phyloP scores from a whole-genome alignment of 176 grass and related monocot genomes.

The Phyllostachys edulis region DNA sequence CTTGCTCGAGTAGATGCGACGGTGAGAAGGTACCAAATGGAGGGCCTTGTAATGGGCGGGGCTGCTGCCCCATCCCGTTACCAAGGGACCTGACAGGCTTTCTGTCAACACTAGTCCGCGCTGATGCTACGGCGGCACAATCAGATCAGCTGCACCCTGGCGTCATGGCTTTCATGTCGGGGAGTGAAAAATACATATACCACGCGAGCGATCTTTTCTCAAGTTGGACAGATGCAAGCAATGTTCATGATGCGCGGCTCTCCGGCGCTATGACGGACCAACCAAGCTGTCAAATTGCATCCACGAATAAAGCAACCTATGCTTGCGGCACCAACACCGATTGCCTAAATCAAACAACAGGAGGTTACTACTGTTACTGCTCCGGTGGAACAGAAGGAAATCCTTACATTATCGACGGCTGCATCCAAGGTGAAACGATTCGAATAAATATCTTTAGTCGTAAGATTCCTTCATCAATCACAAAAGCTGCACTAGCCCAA shows the following conservation, averaged over 20 bases:
- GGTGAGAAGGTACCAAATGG: neutral
- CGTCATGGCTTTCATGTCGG: neutral
- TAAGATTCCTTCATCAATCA: no score
- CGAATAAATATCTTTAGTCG: no score
- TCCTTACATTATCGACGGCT: neutral
- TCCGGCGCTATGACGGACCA: neutral
- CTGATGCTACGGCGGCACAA: neutral
- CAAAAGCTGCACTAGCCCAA: no score
- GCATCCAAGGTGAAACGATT: neutral
- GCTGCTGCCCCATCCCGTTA: neutral
- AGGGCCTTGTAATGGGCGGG: neutral
- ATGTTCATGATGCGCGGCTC: accelerated
- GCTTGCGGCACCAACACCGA: neutral
- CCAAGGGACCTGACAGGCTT: neutral
- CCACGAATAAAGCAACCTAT: neutral
- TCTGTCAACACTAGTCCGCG: neutral
- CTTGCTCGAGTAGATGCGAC: neutral
- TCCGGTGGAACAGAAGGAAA: accelerated
- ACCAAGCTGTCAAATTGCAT: neutral
- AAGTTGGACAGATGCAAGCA: neutral
- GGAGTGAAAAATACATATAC: no score
- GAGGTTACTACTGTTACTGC: neutral
- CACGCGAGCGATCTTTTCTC: neutral
- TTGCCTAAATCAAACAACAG: neutral
- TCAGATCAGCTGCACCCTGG: neutral